These are phyloP conservation scores for Dimocarpus longan DNA, from an alignment of 345 rosid genomes.

Conservation along the genomic window DNA sequence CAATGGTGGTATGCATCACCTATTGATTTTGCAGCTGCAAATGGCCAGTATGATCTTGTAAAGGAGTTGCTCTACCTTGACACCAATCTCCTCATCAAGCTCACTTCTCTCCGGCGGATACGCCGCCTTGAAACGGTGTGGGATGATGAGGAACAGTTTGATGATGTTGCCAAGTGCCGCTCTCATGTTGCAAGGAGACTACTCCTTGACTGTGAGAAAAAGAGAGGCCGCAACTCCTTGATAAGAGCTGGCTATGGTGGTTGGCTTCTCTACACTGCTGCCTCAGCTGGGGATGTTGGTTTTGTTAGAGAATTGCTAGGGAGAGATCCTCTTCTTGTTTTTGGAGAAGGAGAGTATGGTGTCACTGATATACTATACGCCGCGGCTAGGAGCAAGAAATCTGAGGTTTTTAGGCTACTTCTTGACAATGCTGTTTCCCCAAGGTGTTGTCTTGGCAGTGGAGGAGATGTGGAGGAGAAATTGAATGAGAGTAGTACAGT, in stretches of 20 bases:
- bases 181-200: slow-evolving; percentile 67
- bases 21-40: slow-evolving; percentile 95
- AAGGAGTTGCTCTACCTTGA: slow-evolving; percentile 84
- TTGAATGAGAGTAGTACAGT: slow-evolving; percentile 37
- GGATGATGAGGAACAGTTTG: slow-evolving; percentile 74
- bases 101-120: slow-evolving; percentile 93
- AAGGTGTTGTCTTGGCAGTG: slow-evolving; percentile 39
- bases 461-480: slow-evolving; percentile 34
- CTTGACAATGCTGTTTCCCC: slow-evolving; percentile 46
- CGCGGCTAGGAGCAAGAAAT: slow-evolving; percentile 73
- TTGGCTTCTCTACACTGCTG: slow-evolving; percentile 94
- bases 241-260: slow-evolving; percentile 96
- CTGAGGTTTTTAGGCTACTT: slow-evolving; percentile 64
- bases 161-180: slow-evolving; percentile 69
- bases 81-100: slow-evolving; percentile 92
- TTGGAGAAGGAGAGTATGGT: slow-evolving; percentile 97
- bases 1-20: slow-evolving; percentile 99
- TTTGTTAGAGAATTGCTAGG: slow-evolving; percentile 67
- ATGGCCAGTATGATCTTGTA: slow-evolving; percentile 85
- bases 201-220: slow-evolving; percentile 56
- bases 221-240: slow-evolving; percentile 59
- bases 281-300: slow-evolving; percentile 81
- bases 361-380: slow-evolving; percentile 84
- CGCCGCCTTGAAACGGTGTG: slow-evolving; percentile 97
- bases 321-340: slow-evolving; percentile 85